phyloP scores from a whole-genome alignment of 192 early-diverging fungal genomes.

The Podila horticola region DNA sequence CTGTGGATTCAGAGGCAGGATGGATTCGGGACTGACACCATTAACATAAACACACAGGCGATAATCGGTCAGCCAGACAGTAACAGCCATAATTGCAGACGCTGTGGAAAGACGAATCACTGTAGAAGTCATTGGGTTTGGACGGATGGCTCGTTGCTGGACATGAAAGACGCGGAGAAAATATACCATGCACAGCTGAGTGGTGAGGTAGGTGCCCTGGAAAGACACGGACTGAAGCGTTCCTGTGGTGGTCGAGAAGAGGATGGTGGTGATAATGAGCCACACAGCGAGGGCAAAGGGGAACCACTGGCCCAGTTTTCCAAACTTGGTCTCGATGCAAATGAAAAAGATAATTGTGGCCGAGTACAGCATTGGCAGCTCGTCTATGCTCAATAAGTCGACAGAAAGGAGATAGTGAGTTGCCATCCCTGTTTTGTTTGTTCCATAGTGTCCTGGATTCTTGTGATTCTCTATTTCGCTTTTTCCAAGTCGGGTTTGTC shows the following conservation, averaged over 20 bases:
- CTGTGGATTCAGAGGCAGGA: constrained; percentile 53
- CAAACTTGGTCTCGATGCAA: constrained; percentile 46
- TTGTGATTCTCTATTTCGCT: too few species aligned
- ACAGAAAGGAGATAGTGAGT: too few species aligned
- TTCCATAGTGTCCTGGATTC: background rate
- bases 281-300: constrained; percentile 56
- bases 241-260: constrained; percentile 16
- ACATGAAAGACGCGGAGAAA: constrained; percentile 2
- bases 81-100: background rate
- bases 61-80: constrained; percentile 21
- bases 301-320: constrained; percentile 56
- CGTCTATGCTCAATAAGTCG: constrained; percentile 5
- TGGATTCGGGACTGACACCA: constrained; percentile 9
- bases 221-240: constrained; percentile 9
- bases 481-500: background rate
- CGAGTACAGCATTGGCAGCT: constrained; percentile 49
- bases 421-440: too few species aligned
- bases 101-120: background rate
- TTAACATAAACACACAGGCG: constrained; percentile 18
- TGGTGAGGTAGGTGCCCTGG: constrained; percentile 9
- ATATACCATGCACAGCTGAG: background rate
- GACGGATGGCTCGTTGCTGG: constrained; percentile 1
- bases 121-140: background rate
- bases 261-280: constrained; percentile 18
- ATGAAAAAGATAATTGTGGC: constrained; percentile 43